A percentile compares a stretch with the other conserved stretches of the same genome.
Conservation (phyloP, 352 stramenopile species). For the Globisporangium heterothallicum region DNA sequence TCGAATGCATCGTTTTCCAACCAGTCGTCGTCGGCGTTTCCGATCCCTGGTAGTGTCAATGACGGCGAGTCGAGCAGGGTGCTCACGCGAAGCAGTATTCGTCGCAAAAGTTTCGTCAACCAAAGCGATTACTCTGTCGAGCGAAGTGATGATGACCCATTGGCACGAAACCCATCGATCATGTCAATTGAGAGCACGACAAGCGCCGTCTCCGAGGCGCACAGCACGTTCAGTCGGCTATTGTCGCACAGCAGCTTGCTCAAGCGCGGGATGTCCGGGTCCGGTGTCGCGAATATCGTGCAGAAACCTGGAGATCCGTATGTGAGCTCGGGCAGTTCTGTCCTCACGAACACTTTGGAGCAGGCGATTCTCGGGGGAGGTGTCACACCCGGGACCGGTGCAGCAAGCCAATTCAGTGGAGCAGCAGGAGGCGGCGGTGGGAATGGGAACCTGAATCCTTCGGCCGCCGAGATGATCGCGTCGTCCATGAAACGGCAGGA, state of each 20-base stretch:
- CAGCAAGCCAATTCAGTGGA: background rate
- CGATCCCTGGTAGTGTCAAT: background rate
- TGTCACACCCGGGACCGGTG: slow-evolving; percentile 14
- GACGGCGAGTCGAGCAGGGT: slow-evolving; percentile 8
- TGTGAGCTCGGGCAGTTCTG: slow-evolving; percentile 25
- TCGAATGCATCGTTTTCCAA: slow-evolving; percentile 46
- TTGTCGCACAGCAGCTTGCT: slow-evolving; percentile 58
- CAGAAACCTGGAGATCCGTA: slow-evolving; percentile 47
- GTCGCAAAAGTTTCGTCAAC: slow-evolving; percentile 11
- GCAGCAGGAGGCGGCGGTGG: slow-evolving; percentile 14
- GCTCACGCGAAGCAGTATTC: slow-evolving; percentile 17
- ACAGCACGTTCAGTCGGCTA: slow-evolving; percentile 53
- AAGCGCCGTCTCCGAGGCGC: slow-evolving; percentile 28
- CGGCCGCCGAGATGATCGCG: slow-evolving; percentile 78
- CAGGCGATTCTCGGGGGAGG: slow-evolving; percentile 57
- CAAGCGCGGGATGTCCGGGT: slow-evolving; percentile 33
- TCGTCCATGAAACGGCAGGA: slow-evolving; percentile 68
- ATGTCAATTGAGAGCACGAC: slow-evolving; percentile 32
- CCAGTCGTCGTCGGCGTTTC: slow-evolving; percentile 20
- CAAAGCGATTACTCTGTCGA: slow-evolving; percentile 5
- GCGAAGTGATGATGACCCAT: slow-evolving; percentile 17
- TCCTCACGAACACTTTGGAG: slow-evolving; percentile 54
- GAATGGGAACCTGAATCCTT: slow-evolving; percentile 36
- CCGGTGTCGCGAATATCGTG: slow-evolving; percentile 26
- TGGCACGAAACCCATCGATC: slow-evolving; percentile 12